phyloP scores from a whole-genome alignment of 1,284 basidiomycete species.

The Chondrostereum purpureum region DNA sequence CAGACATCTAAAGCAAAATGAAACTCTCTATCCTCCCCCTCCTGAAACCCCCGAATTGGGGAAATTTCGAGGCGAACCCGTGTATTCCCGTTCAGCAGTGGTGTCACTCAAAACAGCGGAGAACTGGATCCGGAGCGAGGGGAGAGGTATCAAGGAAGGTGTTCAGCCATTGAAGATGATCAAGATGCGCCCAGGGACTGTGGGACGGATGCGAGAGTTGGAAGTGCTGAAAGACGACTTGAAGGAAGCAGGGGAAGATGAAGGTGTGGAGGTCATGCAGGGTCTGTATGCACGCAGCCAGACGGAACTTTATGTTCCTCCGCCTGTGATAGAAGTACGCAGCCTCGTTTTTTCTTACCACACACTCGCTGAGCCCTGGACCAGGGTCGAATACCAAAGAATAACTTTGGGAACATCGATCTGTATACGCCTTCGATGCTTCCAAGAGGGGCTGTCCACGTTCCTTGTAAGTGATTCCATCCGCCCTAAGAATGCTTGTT shows the following conservation, averaged over 20 bases:
- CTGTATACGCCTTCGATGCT: conserved; percentile 95
- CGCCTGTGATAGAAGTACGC: conserved; percentile 77
- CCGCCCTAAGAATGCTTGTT: not conserved
- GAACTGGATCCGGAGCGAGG: conserved; percentile 87
- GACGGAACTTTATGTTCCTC: conserved; percentile 77
- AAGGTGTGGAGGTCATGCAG: conserved; percentile 68
- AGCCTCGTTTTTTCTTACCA: conserved; percentile 8
- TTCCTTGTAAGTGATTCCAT: conserved; percentile 68
- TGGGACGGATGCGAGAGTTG: conserved; percentile 77
- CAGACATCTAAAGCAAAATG: conserved; percentile 85
- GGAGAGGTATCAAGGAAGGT: conserved; percentile 67
- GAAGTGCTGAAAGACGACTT: conserved; percentile 56
- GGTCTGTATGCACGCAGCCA: conserved; percentile 84
- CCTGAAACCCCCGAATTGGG: conserved; percentile 64
- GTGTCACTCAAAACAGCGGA: conserved; percentile 84
- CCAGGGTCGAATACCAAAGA: conserved; percentile 89
- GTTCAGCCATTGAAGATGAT: conserved; percentile 88
- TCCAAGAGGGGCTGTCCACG: conserved; percentile 79
- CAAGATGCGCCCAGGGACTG: conserved; percentile 81
- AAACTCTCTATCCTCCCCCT: conserved; percentile 80
- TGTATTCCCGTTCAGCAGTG: conserved; percentile 85
- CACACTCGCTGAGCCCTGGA: conserved; percentile 13
- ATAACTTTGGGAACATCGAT: conserved; percentile 96
- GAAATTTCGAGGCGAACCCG: conserved; percentile 87
- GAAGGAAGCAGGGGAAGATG: conserved; percentile 32